A percentile compares a stretch with the other conserved stretches of the same genome.
Evolutionary conservation across 371 early-diverging fungal genomes (phyloP).

Genomic region (Mortierella sp.): DNA sequence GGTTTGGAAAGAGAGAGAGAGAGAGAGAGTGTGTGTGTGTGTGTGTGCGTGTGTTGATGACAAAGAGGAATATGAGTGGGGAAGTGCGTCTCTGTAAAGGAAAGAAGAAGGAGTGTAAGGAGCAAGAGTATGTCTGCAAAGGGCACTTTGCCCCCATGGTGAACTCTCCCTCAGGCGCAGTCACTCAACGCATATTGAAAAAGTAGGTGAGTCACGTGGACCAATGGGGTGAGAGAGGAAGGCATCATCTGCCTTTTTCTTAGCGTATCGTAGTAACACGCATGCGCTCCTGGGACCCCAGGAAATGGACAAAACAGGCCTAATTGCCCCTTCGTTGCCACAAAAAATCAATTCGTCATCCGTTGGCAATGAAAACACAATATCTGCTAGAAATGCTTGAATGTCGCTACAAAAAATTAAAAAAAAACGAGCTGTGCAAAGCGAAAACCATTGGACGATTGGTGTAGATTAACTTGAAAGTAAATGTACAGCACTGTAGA

Average conservation of each 20-base stretch:
- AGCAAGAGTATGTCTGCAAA: neutral
- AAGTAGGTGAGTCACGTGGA: conserved; percentile 9
- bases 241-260: neutral
- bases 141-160: neutral
- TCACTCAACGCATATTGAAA: neutral
- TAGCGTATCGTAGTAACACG: neutral
- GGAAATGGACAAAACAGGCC: neutral
- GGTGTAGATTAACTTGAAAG: neutral
- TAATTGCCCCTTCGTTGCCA: neutral
- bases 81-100: neutral
- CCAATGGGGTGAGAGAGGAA: neutral
- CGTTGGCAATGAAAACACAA: neutral
- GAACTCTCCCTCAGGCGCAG: conserved; percentile 1
- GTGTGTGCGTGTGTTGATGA: neutral
- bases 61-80: neutral
- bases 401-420: neutral
- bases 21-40: too few relatives aligned
- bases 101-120: neutral
- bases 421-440: neutral
- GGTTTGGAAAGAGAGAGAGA: neutral
- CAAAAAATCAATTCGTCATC: neutral
- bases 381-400: neutral
- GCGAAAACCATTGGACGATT: neutral
- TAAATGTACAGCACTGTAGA: too few relatives aligned
- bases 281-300: neutral